Conservation (phyloP, 352 stramenopile genomes). For the Salisapilia sapeloensis region DNA sequence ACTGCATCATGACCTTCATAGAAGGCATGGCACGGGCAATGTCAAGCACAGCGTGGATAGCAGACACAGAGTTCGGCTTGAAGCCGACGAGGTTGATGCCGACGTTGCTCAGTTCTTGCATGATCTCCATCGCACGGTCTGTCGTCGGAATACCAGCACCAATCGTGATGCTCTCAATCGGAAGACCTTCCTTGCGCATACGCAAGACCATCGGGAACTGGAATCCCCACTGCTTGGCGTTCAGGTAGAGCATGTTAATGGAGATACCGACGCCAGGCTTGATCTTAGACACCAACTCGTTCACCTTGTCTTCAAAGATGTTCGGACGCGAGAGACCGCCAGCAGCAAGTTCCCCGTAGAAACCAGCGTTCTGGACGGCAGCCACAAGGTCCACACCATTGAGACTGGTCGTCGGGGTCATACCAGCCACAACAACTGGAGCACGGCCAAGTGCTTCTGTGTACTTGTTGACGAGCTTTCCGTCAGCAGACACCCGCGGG, state of each 20-base stretch:
- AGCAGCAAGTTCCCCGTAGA: conserved; percentile 58
- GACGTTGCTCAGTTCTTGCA: conserved; percentile 31
- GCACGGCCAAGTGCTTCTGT: conserved; percentile 56
- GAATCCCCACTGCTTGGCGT: conserved; percentile 80
- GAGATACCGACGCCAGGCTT: conserved; percentile 51
- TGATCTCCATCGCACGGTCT: conserved; percentile 67
- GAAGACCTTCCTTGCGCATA: conserved; percentile 52
- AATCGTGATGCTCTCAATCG: conserved; percentile 82
- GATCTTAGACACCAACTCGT: conserved; percentile 50
- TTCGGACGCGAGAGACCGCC: conserved; percentile 46
- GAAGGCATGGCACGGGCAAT: conserved; percentile 36
- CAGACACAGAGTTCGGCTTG: conserved; percentile 69
- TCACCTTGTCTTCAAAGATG: conserved; percentile 55
- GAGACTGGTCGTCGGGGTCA: conserved; percentile 76
- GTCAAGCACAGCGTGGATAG: conserved; percentile 58
- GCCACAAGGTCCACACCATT: conserved; percentile 69
- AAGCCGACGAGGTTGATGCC: conserved; percentile 74
- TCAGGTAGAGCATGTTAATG: conserved; percentile 85
- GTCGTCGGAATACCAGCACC: conserved; percentile 65
- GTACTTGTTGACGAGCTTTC: conserved; percentile 51
- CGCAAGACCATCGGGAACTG: conserved; percentile 81
- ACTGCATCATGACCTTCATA: conserved; percentile 79
- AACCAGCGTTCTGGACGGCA: conserved; percentile 63
- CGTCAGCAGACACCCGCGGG: conserved; percentile 18
- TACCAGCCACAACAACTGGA: conserved; percentile 67